Base-by-base conservation (phyloP, 306 rosid species). In the Gillenia trifoliata region DNA sequence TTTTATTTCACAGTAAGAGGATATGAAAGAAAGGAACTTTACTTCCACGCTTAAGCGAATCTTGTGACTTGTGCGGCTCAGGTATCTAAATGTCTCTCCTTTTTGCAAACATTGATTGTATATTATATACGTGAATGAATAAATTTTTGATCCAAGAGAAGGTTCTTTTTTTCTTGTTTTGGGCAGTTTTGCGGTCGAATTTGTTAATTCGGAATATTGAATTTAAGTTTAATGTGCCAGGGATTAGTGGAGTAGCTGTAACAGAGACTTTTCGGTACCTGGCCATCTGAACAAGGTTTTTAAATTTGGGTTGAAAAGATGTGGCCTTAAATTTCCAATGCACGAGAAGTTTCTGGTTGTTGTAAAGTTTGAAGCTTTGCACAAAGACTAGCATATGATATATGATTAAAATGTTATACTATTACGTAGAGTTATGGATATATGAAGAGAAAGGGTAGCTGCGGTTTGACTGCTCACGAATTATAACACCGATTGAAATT, bases 21-120 rank as follows among this genome's bases (percentile, higher is more conserved):
- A 79, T 71, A 90, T 89, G 95, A 94, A 88, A 82, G 97, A 90
- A 40, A 94, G 85, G 88, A 89, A 85, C 55, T 74, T 88, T n/a
- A 43, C 88, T 49, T 84, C 92, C 71, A 71, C 84, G 47, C 87
- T 94, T 70, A 87, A 88, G 78, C 93, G 98, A 60, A 75, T 94
- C 82, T 85, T 91, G 80, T 80, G 67, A 86, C 86, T 74, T 94
- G 97, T 81, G 73, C 93, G 56, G 86, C 94, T 68, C 96, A 94
- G 98, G 98, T 94, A 74, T 70, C 83, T 56, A 43, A 22, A 43
- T 79, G 1, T 28, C 40, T 41, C n/a, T n/a, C 25, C 36, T 38
- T 17, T 38, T 5, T n/a, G 50, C 0, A 30, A 22, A 16, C 33
- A 6, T 22, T 15, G 64, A 33, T 52, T 52, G 0, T 30, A 23